A percentile compares a stretch with the other conserved stretches of the same genome.
phyloP scores from a whole-genome alignment of 106 monocot species.

The Dioscorea zingiberensis region DNA sequence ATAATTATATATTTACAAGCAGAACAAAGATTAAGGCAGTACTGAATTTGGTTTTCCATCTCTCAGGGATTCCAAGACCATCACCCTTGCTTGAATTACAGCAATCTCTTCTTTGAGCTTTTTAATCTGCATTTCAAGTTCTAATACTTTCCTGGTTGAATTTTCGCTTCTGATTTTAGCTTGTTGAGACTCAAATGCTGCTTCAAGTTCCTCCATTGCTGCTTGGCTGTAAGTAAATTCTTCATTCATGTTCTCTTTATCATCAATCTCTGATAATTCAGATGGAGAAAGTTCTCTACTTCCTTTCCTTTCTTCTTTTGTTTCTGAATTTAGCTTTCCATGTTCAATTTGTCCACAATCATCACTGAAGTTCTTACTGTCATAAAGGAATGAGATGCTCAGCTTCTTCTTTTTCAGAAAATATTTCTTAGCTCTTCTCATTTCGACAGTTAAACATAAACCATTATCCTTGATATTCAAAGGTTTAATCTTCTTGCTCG shows the following conservation, averaged over 20 bases:
- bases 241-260: not conserved
- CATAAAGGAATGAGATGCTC: not conserved
- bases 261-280: not conserved
- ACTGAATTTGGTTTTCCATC: not conserved
- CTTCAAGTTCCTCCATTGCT: not conserved
- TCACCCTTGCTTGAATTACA: constrained; percentile 2
- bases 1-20: no score
- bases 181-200: no score
- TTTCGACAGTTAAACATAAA: not conserved
- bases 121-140: constrained; percentile 18
- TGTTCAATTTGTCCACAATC: not conserved
- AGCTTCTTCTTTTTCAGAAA: not conserved
- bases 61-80: not conserved
- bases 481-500: not conserved
- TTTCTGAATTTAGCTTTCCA: no score
- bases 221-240: not conserved
- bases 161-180: not conserved
- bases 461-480: not conserved
- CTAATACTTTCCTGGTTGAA: constrained; percentile 5
- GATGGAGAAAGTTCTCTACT: not conserved
- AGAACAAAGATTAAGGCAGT: no score
- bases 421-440: not conserved
- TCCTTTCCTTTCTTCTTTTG: not conserved
- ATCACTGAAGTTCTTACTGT: not conserved
- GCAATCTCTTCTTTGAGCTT: constrained; percentile 20